Base-by-base conservation (phyloP, 1,284 basidiomycete genomes). In the Lentinula novae-zelandiae region DNA sequence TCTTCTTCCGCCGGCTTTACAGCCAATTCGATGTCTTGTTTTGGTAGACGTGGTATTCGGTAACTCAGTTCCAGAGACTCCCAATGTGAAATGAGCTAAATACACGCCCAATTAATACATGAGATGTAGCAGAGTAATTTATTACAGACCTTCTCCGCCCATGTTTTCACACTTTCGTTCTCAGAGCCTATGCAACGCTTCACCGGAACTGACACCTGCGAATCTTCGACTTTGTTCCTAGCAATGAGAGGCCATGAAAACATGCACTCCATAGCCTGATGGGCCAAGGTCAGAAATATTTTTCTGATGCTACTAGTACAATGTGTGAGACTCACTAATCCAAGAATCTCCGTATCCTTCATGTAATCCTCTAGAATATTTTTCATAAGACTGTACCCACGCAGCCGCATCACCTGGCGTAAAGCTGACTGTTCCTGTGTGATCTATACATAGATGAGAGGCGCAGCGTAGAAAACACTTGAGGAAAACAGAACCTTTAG, bases 191-290 rank as follows among this genome's bases (percentile, higher is more conserved):
- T 67, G 53, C 84, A 84, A 1, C 64, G 68, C 68, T 82, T 76
- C n/a, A 97, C 85, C 5, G 86, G 82, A 17, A 83, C 75, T 63
- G 85, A 83, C 53, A 97, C 86, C 69, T 86, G 86, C 0, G 93
- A 94, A 70, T 94, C 92, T 63, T 95, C 92, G 39, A 99, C 87
- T 76, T 99, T 99, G 78, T 98, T 98, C 54, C 92, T 85, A 57
- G 90, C 89, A 56, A 93, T 80, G 31, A 98, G 76, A 0, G 93
- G 93, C 95, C 95, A 98, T 5, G 76, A 79, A 58, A 74, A 68
- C 81, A 97, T 86, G 66, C 86, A 87, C 69, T 90, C 83, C 60
- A 96, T 74, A 1, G 86, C 82, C 92, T 95, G 44, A 42, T 34
- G 52, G 60, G 38, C 12, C 39, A 10, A 44, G 1, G 33, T 46